Evolutionary conservation across 768 basidiomycete genomes (phyloP).

Genomic region (Lactifluus pinguis): DNA sequence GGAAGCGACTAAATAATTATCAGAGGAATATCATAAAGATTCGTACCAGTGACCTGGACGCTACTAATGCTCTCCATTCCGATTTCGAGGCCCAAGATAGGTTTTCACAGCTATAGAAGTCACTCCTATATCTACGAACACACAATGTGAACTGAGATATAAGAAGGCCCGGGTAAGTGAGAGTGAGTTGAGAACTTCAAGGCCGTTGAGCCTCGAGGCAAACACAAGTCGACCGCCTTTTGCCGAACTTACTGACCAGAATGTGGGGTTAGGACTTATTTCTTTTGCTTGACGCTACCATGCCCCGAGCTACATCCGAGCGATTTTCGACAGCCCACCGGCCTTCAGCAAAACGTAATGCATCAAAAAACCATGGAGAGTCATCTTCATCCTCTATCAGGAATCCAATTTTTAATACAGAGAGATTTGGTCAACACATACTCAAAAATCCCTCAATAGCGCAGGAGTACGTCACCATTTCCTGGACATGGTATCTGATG

Average conservation of each 20-base stretch:
- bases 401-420: constrained; percentile 93
- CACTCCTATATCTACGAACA: too few relatives aligned
- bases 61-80: too few relatives aligned
- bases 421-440: constrained; percentile 95
- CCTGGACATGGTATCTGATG: neutral
- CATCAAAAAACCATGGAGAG: constrained; percentile 36
- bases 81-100: too few relatives aligned
- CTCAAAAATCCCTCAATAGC: constrained; percentile 89
- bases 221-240: too few relatives aligned
- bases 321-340: constrained; percentile 47
- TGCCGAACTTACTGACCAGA: neutral
- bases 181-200: too few relatives aligned
- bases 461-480: constrained; percentile 55
- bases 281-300: neutral
- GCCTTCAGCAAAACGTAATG: constrained; percentile 44
- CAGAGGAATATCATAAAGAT: too few relatives aligned
- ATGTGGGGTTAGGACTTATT: constrained; percentile 11
- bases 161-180: too few relatives aligned
- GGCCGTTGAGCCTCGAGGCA: too few relatives aligned
- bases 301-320: constrained; percentile 11
- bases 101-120: too few relatives aligned
- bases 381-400: constrained; percentile 37
- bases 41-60: too few relatives aligned
- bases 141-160: too few relatives aligned
- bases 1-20: too few relatives aligned